A percentile compares a stretch with the other conserved stretches of the same genome.
Conservation (phyloP, 2,329 filamentous ascomycete genomes). For the Myriosclerotinia curreyana region DNA sequence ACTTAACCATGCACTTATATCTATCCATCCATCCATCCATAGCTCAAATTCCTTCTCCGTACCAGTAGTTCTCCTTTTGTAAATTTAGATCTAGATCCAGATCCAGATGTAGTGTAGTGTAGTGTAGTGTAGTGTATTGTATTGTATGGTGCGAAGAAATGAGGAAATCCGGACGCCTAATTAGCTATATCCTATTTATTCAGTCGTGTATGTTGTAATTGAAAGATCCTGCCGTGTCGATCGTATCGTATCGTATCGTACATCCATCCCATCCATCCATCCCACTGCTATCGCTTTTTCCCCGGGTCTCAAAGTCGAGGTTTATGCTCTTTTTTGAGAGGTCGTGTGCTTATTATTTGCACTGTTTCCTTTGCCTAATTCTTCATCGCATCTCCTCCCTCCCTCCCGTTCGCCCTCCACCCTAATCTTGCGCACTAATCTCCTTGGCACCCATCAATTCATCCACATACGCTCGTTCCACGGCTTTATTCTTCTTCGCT, state of each 20-base stretch:
- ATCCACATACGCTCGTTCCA: conserved; percentile 73
- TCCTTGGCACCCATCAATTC: conserved; percentile 59
- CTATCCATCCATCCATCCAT: neutral
- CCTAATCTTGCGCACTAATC: too few species aligned
- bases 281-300: too few species aligned
- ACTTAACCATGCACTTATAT: too few species aligned
- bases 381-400: conserved; percentile 31
- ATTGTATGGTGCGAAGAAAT: neutral
- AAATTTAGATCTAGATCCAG: neutral
- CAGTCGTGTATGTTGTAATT: neutral
- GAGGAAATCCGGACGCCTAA: neutral
- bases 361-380: neutral
- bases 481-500: conserved; percentile 49
- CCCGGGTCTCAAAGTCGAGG: too few species aligned
- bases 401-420: too few species aligned
- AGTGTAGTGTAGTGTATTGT: too few species aligned
- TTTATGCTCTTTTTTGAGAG: too few species aligned
- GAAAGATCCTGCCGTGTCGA: neutral
- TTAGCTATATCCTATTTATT: neutral
- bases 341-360: too few species aligned
- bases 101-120: too few species aligned
- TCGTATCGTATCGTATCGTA: neutral
- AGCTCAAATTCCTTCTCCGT: conserved; percentile 3
- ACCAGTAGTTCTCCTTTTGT: too few species aligned
- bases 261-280: too few species aligned